Conservation (phyloP, 441 rosid species). For the Flueggea neowawraea region DNA sequence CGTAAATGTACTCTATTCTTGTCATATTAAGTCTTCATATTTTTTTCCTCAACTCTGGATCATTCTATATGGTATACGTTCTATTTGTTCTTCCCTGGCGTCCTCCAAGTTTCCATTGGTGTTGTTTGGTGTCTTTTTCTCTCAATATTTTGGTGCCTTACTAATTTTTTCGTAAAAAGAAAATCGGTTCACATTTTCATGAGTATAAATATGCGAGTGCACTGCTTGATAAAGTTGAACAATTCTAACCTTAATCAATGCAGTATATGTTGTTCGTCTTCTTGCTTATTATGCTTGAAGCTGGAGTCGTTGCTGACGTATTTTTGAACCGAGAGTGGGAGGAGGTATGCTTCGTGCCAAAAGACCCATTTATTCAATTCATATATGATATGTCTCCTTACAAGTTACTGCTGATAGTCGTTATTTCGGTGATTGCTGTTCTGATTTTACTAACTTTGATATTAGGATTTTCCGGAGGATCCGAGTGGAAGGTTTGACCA, state of each 20-base stretch:
- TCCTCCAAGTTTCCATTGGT: no score
- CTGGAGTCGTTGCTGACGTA: conserved; percentile 68
- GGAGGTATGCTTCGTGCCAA: conserved; percentile 38
- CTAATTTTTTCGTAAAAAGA: no score
- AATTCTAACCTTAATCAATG: conserved; percentile 25
- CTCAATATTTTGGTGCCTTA: no score
- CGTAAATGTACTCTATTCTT: no score
- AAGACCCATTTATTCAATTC: neutral
- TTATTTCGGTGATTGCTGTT: conserved; percentile 11
- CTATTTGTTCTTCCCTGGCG: no score
- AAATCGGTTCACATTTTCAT: no score
- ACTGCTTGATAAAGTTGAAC: no score
- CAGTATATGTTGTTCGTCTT: conserved; percentile 77
- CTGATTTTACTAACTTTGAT: conserved; percentile 14
- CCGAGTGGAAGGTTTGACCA: conserved; percentile 62
- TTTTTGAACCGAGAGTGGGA: conserved; percentile 82
- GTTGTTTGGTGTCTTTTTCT: no score
- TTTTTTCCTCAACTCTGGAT: no score
- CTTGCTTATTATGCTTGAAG: conserved; percentile 74
- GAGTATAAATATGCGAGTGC: no score
- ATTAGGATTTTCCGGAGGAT: conserved; percentile 79
- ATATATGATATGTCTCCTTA: neutral
- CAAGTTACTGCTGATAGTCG: conserved; percentile 5
- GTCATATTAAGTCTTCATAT: no score
- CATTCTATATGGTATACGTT: no score